These are phyloP conservation scores for Aegilops longissima DNA, from an alignment of 176 grass and related monocot genomes.

Conservation along the genomic window DNA sequence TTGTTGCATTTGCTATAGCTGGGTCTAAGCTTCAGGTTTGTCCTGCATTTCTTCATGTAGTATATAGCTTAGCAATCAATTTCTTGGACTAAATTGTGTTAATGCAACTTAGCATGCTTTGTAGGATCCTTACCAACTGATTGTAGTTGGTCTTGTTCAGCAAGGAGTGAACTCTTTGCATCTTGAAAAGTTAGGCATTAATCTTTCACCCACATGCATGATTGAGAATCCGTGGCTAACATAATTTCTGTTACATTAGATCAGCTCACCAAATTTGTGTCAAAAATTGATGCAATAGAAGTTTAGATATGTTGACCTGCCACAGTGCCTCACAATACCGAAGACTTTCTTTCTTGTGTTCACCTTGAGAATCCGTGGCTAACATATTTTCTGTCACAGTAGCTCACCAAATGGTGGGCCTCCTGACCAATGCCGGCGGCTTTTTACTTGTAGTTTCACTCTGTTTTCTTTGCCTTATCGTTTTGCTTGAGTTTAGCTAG, in stretches of 20 bases:
- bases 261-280: neutral
- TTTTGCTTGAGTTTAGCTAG: neutral
- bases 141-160: neutral
- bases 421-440: neutral
- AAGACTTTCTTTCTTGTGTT: too few species aligned
- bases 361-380: too few species aligned
- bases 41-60: neutral
- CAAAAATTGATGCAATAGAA: neutral
- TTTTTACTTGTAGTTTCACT: neutral
- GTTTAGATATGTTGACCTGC: neutral
- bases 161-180: neutral
- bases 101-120: neutral
- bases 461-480: neutral
- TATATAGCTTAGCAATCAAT: neutral
- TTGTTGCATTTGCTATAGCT: slow-evolving; percentile 17
- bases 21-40: slow-evolving; percentile 48
- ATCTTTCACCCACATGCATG: neutral
- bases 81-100: neutral
- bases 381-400: too few species aligned
- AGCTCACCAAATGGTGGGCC: too few species aligned
- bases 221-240: neutral
- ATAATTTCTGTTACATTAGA: neutral
- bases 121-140: neutral
- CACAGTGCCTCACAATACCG: neutral
- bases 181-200: neutral